Conservation (phyloP, 768 basidiomycete genomes). For the Kwoniella sp. region DNA sequence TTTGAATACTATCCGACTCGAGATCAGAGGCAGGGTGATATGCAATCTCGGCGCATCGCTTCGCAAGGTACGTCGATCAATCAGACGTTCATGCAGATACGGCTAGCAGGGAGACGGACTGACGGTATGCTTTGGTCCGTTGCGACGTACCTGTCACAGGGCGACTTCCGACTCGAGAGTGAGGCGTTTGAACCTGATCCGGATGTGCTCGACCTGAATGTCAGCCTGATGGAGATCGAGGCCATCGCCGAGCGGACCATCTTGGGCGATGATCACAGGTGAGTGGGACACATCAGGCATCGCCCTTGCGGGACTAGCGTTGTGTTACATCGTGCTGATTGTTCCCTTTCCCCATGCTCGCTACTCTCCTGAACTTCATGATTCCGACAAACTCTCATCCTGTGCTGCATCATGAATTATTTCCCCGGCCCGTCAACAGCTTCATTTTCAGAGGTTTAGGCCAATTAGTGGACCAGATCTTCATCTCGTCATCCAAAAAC, state of each 20-base stretch:
- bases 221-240: constrained; percentile 74
- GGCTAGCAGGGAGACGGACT: not conserved
- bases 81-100: constrained; percentile 4
- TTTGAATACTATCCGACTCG: constrained; percentile 81
- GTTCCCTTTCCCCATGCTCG: not conserved
- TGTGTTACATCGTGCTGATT: too few relatives aligned
- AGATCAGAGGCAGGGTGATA: constrained; percentile 80
- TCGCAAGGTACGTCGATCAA: constrained; percentile 63
- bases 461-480: constrained; percentile 76
- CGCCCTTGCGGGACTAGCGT: too few relatives aligned
- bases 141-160: constrained; percentile 61
- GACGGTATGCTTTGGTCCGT: not conserved
- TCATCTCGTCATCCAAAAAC: constrained; percentile 69
- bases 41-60: constrained; percentile 80
- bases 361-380: not conserved
- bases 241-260: constrained; percentile 69
- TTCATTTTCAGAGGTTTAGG: constrained; percentile 87
- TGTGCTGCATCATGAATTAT: not conserved
- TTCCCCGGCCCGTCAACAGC: constrained; percentile 58
- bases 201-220: constrained; percentile 80
- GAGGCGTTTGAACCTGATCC: constrained; percentile 91
- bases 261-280: constrained; percentile 70
- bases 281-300: constrained; percentile 54
- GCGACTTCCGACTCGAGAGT: constrained; percentile 77
- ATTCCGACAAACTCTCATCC: not conserved